phyloP scores from a whole-genome alignment of 2,329 filamentous ascomycete species.

The Blastomyces silverae region DNA sequence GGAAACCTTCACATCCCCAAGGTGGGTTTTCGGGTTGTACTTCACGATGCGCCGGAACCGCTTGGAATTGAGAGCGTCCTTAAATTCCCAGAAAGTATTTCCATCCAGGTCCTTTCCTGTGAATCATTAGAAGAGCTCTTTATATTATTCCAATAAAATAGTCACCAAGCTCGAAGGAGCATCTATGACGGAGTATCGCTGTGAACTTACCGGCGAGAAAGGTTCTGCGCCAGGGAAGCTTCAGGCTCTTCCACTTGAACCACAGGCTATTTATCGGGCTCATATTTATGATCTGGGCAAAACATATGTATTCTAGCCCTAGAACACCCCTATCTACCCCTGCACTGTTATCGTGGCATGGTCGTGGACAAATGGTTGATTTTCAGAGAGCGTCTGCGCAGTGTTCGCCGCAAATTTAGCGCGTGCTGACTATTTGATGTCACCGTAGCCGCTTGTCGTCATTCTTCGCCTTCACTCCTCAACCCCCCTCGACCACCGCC shows the following conservation, averaged over 20 bases:
- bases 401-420: background rate
- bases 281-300: conserved; percentile 13
- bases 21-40: conserved; percentile 48
- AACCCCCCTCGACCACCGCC: background rate
- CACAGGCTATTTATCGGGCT: conserved; percentile 45
- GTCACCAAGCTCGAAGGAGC: background rate
- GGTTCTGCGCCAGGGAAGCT: conserved; percentile 55
- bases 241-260: conserved; percentile 57
- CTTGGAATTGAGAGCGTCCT: conserved; percentile 49
- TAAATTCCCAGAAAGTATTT: conserved; percentile 63
- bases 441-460: conserved; percentile 1
- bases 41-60: conserved; percentile 55
- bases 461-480: background rate
- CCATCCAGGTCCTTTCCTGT: conserved; percentile 55
- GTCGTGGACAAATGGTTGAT: background rate
- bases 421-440: background rate
- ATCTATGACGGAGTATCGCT: conserved; percentile 8
- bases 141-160: conserved; percentile 13
- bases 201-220: conserved; percentile 50
- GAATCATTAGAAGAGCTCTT: conserved; percentile 3
- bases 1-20: conserved; percentile 54
- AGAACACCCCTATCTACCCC: background rate
- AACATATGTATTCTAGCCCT: conserved; percentile 1
- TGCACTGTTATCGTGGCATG: conserved; percentile 4
- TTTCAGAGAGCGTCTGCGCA: no score